phyloP scores from a whole-genome alignment of 208 protist species.

The Leishmania major region DNA sequence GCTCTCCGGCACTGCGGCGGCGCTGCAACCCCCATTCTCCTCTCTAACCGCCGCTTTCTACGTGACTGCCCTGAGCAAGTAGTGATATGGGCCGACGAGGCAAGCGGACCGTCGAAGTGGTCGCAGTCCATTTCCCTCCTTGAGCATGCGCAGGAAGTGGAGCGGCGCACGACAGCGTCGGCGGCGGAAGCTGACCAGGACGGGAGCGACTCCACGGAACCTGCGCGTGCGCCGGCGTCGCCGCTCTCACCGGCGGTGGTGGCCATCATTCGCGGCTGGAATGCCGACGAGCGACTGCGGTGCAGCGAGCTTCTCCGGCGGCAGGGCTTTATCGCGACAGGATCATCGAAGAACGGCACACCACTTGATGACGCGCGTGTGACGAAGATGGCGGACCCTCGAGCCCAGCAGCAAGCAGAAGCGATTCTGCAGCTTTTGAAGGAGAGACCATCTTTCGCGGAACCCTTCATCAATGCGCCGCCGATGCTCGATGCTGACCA shows the following conservation, averaged over 20 bases:
- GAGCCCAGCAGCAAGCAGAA: conserved; percentile 12
- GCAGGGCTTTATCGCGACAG: conserved; percentile 13
- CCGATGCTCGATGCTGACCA: background rate
- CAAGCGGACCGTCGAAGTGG: conserved; percentile 23
- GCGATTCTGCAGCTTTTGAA: conserved; percentile 18
- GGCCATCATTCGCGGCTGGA: conserved; percentile 19
- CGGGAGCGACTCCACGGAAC: background rate
- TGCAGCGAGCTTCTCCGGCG: conserved; percentile 26
- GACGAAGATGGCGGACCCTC: background rate
- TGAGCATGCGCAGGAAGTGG: background rate
- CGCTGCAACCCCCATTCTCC: conserved; percentile 35
- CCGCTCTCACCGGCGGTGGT: conserved; percentile 13
- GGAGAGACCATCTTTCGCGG: background rate
- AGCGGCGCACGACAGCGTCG: background rate
- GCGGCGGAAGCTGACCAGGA: background rate
- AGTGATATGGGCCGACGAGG: conserved; percentile 62
- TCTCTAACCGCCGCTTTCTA: conserved; percentile 46
- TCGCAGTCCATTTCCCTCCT: conserved; percentile 22
- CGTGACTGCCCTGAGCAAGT: conserved; percentile 52
- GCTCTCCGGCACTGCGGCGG: conserved; percentile 33
- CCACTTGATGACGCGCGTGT: conserved; percentile 9
- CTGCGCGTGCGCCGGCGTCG: background rate
- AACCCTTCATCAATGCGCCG: background rate
- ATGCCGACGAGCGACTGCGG: conserved; percentile 23
- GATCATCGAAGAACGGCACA: background rate